Base-by-base conservation (phyloP, 1,284 basidiomycete genomes). In the Blastosporella zonata region DNA sequence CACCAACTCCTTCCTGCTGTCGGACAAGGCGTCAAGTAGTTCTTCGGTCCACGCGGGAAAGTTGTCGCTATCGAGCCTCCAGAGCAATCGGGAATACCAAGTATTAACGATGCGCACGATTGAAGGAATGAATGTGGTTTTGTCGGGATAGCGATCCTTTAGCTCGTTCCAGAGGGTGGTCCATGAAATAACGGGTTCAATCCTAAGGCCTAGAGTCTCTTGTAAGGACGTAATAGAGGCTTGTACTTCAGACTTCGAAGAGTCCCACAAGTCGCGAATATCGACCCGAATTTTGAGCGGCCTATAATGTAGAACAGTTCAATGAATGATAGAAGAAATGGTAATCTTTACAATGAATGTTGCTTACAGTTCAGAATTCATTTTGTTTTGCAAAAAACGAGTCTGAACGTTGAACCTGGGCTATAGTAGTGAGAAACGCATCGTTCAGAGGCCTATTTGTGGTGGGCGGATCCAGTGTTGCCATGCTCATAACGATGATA, bases 261-360 rank as follows among this genome's bases (percentile, higher is more conserved):
- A 60, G 43, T 68, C 64, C 67, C 67, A 72, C 27, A 59, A 54
- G 44, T 71, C 69, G 15, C 67, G 66, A 39, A 69, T 62, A 27
- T 67, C 69, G 15, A 63, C 57, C 18, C 68, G 66, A 36, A 70
- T 56, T 50, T 67, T 67, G 41, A 70, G 55, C 21, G 70, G 68
- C 38, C 69, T 72, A 41, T 23, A 29, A 13, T 33, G 25, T 21
- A 9, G 39, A 10, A 18, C 8, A 13, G n/a, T 33, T 43, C 12
- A 43, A n/a, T n/a, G n/a, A n/a, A n/a, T n/a, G n/a, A n/a, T n/a
- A n/a, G 29, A 6, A 10, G 10, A 20, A 33, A 31, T 21, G 20
- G 17, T 33, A 13, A 18, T 28, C 9, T 22, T n/a, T 10, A 33
- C 12, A 43, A 31, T 6, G 12, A n/a, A 31, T 2, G n/a, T 15